Conservation (phyloP, 2,329 filamentous ascomycete genomes). For the Xylariales sp. region DNA sequence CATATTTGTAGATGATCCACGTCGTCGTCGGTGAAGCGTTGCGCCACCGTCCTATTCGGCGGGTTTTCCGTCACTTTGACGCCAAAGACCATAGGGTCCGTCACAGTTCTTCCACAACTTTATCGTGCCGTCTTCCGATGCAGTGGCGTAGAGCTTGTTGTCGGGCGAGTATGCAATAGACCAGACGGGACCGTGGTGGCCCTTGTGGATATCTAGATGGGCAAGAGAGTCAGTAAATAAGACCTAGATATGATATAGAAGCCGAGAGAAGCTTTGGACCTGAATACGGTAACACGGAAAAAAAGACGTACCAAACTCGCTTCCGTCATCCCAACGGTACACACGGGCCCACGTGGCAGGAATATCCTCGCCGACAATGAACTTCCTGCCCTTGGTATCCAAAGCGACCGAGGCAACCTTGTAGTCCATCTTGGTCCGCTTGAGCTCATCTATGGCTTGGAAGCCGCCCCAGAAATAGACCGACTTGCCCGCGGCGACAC, state of each 20-base stretch:
- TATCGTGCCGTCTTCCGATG: slow-evolving; percentile 95
- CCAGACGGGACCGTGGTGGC: slow-evolving; percentile 97
- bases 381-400: slow-evolving; percentile 73
- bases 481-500: slow-evolving; percentile 89
- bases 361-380: slow-evolving; percentile 82
- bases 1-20: no score
- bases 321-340: slow-evolving; percentile 80
- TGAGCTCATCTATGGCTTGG: slow-evolving; percentile 67
- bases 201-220: slow-evolving; percentile 78
- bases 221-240: slow-evolving; percentile 3
- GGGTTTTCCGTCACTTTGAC: slow-evolving; percentile 20
- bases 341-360: slow-evolving; percentile 96
- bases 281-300: no score
- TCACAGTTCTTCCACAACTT: slow-evolving; percentile 80
- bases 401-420: slow-evolving; percentile 89
- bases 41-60: slow-evolving; percentile 31
- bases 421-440: slow-evolving; percentile 74
- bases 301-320: slow-evolving; percentile 66
- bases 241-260: not conserved
- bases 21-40: slow-evolving; percentile 9
- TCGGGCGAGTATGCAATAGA: slow-evolving; percentile 92
- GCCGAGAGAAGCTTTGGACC: not conserved
- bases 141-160: slow-evolving; percentile 92
- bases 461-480: slow-evolving; percentile 87
- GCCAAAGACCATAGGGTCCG: slow-evolving; percentile 61